Base-by-base conservation (phyloP, 2,329 filamentous ascomycete species). In the Paraphoma chrysanthemicola region DNA sequence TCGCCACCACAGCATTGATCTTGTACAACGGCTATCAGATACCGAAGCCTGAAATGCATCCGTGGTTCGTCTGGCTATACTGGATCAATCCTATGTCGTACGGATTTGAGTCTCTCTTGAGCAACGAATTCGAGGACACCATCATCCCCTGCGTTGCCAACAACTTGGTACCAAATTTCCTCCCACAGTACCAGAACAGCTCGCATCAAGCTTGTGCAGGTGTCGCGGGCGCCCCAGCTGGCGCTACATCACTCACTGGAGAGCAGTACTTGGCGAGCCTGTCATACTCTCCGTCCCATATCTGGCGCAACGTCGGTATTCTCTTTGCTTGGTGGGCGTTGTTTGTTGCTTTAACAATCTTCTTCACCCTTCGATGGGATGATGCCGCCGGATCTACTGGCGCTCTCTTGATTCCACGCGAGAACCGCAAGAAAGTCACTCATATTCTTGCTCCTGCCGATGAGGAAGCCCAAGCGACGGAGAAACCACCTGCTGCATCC, bases 31-130 rank as follows among this genome's bases (percentile, higher is more conserved):
- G 77, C 80, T 42, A 42, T 42, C 39, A 42, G 39, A n/a, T 42
- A 42, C 8, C 77, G 1, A 80, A 79, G 55, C 78, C 79, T 1
- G 54, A 76, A 44, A 83, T 83, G 79, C 81, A 85, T 57, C 81
- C 81, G 0, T 85, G 83, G 83, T 80, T 85, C 44, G 78, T 77
- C 11, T 77, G 46, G 72, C 71, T 64, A 66, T 93, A 90, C 74
- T 95, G 91, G 73, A 80, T 94, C 29, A 87, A 94, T 57, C 91
- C 91, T 1, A 81, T 96, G 1, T 85, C 85, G 0, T 96, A 95
- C 60, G 86, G 86, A 0, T 96, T 95, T 67, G 91, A 96, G 73
- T 80, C 86, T 0, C 79, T 95, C 17, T 87, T 93, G 82, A 85
- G 90, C 56, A 95, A 95, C 73, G 96, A 77, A 44, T 74, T 68